Evolutionary conservation across 2,329 filamentous ascomycete genomes (phyloP).

Genomic region (Sphaerostilbella broomeana): DNA sequence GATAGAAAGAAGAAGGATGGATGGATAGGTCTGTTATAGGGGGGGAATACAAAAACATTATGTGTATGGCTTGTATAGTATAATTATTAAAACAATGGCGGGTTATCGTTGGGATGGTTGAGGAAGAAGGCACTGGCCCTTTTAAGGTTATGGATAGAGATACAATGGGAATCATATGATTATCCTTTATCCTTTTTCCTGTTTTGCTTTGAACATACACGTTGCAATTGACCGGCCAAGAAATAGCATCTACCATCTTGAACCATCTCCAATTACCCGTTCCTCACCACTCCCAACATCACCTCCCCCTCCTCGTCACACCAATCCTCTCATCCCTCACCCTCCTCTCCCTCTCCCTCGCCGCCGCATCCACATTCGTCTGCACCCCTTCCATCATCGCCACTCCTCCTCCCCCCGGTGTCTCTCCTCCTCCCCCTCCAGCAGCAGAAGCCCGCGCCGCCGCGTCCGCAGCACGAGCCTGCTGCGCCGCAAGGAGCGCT

Average conservation of each 20-base stretch:
- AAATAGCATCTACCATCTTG: too few relatives aligned
- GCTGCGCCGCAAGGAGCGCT: constrained; percentile 29
- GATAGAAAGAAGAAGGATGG: not conserved
- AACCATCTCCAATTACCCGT: not conserved
- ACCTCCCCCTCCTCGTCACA: constrained; percentile 21
- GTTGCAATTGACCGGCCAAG: too few relatives aligned
- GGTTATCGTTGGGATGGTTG: too few relatives aligned
- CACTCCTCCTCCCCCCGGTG: constrained; percentile 8
- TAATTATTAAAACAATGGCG: too few relatives aligned
- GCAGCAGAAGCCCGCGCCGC: constrained; percentile 16
- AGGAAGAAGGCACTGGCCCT: too few relatives aligned
- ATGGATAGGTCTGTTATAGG: not conserved
- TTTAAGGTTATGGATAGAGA: constrained; percentile 7
- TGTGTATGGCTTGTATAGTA: too few relatives aligned
- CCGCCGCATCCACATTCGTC: constrained; percentile 22
- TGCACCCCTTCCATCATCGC: constrained; percentile 26
- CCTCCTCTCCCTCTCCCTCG: constrained; percentile 21
- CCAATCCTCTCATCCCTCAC: constrained; percentile 36
- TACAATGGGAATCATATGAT: not conserved
- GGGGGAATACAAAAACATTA: not conserved
- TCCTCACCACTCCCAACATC: not conserved
- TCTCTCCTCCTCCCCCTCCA: constrained; percentile 1
- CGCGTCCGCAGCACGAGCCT: constrained; percentile 22
- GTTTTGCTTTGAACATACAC: too few relatives aligned
- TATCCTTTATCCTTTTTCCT: too few relatives aligned